These are phyloP conservation scores for Cephaloascus fragrans DNA, from an alignment of 805 yeast genomes.

Conservation along the genomic window DNA sequence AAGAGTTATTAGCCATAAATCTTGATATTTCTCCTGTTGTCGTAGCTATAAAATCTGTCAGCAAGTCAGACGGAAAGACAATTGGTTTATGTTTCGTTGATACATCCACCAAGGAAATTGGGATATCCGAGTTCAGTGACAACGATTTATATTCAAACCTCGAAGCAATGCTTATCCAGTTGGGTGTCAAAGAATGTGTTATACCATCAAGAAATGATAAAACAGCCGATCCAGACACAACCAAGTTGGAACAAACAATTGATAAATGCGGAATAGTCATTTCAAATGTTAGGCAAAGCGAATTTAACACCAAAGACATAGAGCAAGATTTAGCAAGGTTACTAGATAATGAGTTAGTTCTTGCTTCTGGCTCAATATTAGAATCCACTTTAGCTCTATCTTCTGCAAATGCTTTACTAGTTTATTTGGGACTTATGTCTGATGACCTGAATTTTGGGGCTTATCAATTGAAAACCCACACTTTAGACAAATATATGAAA, in stretches of 20 bases:
- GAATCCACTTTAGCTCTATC: conserved; percentile 42
- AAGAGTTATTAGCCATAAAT: conserved; percentile 49
- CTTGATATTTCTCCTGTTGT: conserved; percentile 25
- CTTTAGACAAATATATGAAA: conserved; percentile 75
- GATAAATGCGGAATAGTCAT: conserved; percentile 72
- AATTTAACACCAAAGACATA: conserved; percentile 56
- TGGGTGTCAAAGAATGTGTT: conserved; percentile 81
- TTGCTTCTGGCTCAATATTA: conserved; percentile 46
- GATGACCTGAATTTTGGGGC: conserved; percentile 46
- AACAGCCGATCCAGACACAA: conserved; percentile 41
- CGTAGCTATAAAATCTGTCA: conserved; percentile 29
- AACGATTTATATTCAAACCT: conserved; percentile 81
- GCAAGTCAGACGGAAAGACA: conserved; percentile 30
- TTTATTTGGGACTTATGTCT: conserved; percentile 55
- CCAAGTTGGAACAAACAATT: conserved; percentile 60
- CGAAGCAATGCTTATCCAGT: conserved; percentile 78
- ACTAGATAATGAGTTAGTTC: conserved; percentile 30
- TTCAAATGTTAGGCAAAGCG: conserved; percentile 43
- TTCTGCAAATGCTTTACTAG: conserved; percentile 59
- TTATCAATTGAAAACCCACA: conserved; percentile 53
- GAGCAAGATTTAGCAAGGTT: conserved; percentile 73
- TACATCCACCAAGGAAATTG: conserved; percentile 53
- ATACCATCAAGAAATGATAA: conserved; percentile 35
- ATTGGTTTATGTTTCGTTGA: conserved; percentile 81
- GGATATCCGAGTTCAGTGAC: conserved; percentile 73